A percentile compares a stretch with the other conserved stretches of the same genome.
Evolutionary conservation across 2,329 filamentous ascomycete species (phyloP).

Genomic region (Paracoccidioides lutzii): DNA sequence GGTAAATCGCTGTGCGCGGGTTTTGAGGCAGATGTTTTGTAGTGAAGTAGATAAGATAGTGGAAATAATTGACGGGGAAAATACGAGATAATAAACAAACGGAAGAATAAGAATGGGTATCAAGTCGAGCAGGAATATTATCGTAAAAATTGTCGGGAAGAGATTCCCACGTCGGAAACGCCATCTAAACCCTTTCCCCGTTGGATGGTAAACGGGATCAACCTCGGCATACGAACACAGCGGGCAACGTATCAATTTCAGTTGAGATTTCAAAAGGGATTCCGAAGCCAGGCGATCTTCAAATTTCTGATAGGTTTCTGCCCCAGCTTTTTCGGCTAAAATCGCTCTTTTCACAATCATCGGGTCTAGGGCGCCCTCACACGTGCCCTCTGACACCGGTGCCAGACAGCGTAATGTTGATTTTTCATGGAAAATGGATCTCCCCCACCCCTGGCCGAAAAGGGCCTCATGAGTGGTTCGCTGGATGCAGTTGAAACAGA

Average conservation of each 20-base stretch:
- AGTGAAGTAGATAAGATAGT: conserved; percentile 48
- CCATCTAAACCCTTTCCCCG: conserved; percentile 39
- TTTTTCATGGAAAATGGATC: conserved; percentile 58
- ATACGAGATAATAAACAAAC: conserved; percentile 42
- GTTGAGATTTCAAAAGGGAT: conserved; percentile 55
- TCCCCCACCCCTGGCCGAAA: conserved; percentile 84
- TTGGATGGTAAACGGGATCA: conserved; percentile 59
- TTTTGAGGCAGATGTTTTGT: conserved; percentile 53
- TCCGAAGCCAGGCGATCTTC: conserved; percentile 70
- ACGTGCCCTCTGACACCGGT: conserved; percentile 52
- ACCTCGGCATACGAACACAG: conserved; percentile 88
- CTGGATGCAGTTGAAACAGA: conserved; percentile 60
- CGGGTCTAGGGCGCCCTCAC: conserved; percentile 57
- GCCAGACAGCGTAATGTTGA: conserved; percentile 77
- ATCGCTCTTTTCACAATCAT: conserved; percentile 62
- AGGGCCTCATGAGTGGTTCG: conserved; percentile 73
- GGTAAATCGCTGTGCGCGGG: conserved; percentile 61
- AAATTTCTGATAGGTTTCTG: conserved; percentile 59
- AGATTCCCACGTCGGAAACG: conserved; percentile 45
- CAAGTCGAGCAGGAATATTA: conserved; percentile 31
- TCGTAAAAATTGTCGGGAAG: conserved; percentile 40
- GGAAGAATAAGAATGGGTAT: conserved; percentile 38
- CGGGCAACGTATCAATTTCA: conserved; percentile 71
- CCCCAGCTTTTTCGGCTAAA: conserved; percentile 52
- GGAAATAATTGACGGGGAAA: conserved; percentile 39